Evolutionary conservation across 2,329 filamentous ascomycete species (phyloP).

Genomic region (Penicillium psychrosexuale): DNA sequence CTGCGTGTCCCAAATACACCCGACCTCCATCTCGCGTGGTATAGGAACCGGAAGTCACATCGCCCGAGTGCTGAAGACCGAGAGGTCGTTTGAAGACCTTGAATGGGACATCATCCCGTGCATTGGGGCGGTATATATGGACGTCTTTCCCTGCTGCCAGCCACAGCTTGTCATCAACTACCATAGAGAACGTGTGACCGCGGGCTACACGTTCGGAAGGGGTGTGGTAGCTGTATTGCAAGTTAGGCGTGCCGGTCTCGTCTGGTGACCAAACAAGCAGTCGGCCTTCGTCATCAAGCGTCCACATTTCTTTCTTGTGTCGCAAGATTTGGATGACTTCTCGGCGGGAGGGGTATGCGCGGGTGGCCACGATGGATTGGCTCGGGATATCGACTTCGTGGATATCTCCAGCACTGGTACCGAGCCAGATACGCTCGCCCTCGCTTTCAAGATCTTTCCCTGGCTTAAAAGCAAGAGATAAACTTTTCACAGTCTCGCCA

Average conservation of each 20-base stretch:
- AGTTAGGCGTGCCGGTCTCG: slow-evolving; percentile 66
- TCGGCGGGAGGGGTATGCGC: slow-evolving; percentile 70
- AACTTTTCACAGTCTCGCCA: slow-evolving; percentile 78
- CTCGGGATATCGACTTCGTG: slow-evolving; percentile 80
- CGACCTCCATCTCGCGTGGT: slow-evolving; percentile 71
- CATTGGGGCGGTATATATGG: slow-evolving; percentile 73
- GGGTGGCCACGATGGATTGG: slow-evolving; percentile 66
- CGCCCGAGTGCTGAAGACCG: slow-evolving; percentile 69
- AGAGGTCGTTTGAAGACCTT: slow-evolving; percentile 72
- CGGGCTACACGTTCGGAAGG: slow-evolving; percentile 67
- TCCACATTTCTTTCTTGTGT: slow-evolving; percentile 88
- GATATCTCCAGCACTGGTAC: slow-evolving; percentile 82
- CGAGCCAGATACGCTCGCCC: slow-evolving; percentile 80
- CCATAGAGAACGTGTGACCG: slow-evolving; percentile 83
- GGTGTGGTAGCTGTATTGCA: slow-evolving; percentile 70
- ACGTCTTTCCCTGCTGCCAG: slow-evolving; percentile 83
- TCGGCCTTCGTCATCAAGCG: slow-evolving; percentile 82
- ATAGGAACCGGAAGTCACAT: slow-evolving; percentile 79
- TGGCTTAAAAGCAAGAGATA: slow-evolving; percentile 82
- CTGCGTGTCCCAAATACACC: slow-evolving; percentile 85
- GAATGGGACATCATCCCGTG: slow-evolving; percentile 66
- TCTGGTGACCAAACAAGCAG: slow-evolving; percentile 85
- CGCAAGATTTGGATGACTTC: slow-evolving; percentile 84
- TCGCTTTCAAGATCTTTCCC: slow-evolving; percentile 73
- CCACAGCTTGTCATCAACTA: slow-evolving; percentile 84